Evolutionary conservation across 768 basidiomycete genomes (phyloP), one percentile per base, ranked within the genome.

Genomic region (Pisolithus sp.): DNA sequence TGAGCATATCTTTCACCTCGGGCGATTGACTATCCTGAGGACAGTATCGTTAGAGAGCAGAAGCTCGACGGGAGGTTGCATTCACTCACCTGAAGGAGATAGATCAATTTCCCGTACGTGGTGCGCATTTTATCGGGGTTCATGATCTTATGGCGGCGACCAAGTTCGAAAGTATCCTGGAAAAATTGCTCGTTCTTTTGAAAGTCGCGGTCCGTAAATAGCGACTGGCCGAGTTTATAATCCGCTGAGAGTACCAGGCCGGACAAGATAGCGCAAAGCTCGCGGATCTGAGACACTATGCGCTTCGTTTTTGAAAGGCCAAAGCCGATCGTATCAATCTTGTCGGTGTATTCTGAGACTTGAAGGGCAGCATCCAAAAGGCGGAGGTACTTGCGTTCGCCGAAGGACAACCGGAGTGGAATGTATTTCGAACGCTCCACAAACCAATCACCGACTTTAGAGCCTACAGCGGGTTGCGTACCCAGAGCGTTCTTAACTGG

Each of bases 51-150:
- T 24, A 31, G 23, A 53, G 28, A 26, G 4, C 28, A 18, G n/a
- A 28, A 23, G 23, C 41, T 2, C 23, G n/a, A 23, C 15, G n/a
- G 30, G 15, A 13, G 42, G 36, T 5, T 17, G 34, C 13, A 28
- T 13, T 46, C 41, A 61, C 73, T 57, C 55, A 86, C 87, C 78
- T 90, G 87, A 31, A 91, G 76, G 50, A 92, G 71, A 66, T 91
- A 92, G 31, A 91, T 83, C 53, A 92, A 70, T 62, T 92, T 92
- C 9, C 90, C 90, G 54, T 93, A 93, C 7, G 87, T 92, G 26
- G 86, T 83, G 23, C 90, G 78, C 89, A 92, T 91, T 59, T 91
- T 91, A 62, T 92, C 90, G 0, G 90, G 90, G 59, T 92, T 93
- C 87, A 88, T 90, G 62, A 93, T 92, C 66, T 92, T 92, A 63